phyloP scores from a whole-genome alignment of 2,329 filamentous ascomycete species.

The Cryphonectria carpinicola region DNA sequence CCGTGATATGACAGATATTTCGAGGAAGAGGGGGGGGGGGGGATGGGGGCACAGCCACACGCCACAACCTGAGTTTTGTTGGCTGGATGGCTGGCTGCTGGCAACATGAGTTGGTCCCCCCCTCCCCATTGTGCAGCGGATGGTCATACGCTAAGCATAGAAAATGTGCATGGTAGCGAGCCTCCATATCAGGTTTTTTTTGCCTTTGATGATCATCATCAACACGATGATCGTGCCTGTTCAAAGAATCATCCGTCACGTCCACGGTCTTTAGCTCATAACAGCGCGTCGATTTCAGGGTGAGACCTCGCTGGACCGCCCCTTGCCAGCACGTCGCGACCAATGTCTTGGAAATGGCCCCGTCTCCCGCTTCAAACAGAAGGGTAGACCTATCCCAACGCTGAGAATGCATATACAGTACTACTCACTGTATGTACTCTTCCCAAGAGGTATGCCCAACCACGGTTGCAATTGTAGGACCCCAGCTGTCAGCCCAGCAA shows the following conservation, averaged over 20 bases:
- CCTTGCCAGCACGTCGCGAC: not conserved
- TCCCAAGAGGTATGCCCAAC: not conserved
- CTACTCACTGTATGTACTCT: no score
- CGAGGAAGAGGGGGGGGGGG: no score
- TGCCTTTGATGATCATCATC: not conserved
- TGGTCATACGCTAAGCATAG: not conserved
- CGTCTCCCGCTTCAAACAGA: not conserved
- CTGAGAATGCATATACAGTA: not conserved
- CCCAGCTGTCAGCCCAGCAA: not conserved
- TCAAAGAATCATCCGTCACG: not conserved
- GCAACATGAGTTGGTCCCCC: not conserved
- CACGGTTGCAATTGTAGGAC: not conserved
- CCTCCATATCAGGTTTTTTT: not conserved
- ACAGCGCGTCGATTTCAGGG: not conserved
- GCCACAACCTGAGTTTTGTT: not conserved
- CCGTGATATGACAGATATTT: not conserved
- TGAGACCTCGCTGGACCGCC: conserved; percentile 1
- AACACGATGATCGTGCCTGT: not conserved
- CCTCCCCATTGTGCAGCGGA: not conserved
- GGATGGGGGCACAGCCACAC: not conserved
- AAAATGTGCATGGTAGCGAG: not conserved
- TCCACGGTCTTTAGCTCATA: not conserved
- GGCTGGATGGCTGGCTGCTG: not conserved
- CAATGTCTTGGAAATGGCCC: not conserved
- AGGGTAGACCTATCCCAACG: not conserved